Conservation (phyloP, 1,284 basidiomycete species). For the Cerioporus squamosus region DNA sequence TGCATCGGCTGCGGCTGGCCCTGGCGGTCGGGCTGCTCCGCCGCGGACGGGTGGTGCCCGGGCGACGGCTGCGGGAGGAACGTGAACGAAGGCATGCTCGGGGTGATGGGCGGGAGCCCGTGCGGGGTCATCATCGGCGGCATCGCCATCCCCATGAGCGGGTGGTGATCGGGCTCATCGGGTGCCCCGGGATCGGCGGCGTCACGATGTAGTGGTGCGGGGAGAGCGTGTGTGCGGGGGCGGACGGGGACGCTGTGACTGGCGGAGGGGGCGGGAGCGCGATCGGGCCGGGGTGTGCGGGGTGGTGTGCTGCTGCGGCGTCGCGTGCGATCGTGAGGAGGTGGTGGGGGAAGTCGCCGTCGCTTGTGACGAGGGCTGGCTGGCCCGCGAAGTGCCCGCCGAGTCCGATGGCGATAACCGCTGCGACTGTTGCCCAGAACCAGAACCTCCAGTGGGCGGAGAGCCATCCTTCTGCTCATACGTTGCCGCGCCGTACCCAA, state of each 20-base stretch:
- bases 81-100: constrained; percentile 79
- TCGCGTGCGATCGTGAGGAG: constrained; percentile 26
- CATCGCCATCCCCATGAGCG: constrained; percentile 35
- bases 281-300: constrained; percentile 72
- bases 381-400: not conserved
- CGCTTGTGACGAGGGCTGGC: constrained; percentile 1
- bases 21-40: constrained; percentile 7
- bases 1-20: too few relatives aligned
- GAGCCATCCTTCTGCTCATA: not conserved
- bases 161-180: constrained; percentile 40
- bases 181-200: constrained; percentile 26
- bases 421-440: constrained; percentile 3
- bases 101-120: constrained; percentile 76
- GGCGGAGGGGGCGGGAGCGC: constrained; percentile 62
- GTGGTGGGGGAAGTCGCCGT: constrained; percentile 7
- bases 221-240: constrained; percentile 38
- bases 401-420: constrained; percentile 4
- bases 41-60: constrained; percentile 14
- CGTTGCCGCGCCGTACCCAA: not conserved
- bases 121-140: constrained; percentile 60
- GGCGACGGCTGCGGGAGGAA: constrained; percentile 55
- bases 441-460: not conserved
- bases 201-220: constrained; percentile 22
- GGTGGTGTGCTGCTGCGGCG: constrained; percentile 41
- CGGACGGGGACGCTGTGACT: constrained; percentile 46